Base-by-base conservation (phyloP, 441 rosid species). In the Dalechampia spathulata region DNA sequence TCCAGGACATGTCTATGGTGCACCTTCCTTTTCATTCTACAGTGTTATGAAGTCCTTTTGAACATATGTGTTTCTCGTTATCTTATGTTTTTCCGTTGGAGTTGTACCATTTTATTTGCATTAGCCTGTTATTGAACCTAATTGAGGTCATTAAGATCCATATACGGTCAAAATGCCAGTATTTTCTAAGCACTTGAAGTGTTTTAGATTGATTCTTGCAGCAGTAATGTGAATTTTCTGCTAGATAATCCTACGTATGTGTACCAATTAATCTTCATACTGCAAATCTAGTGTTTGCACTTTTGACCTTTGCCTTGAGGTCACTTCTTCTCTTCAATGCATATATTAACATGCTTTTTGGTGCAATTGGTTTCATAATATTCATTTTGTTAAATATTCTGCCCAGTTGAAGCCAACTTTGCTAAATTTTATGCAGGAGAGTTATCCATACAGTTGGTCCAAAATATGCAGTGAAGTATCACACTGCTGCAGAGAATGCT, bases 401-500 rank as follows among this genome's bases (percentile, higher is more conserved):
- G 26, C 57, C 26, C 16, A 32, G 44, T 63, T 28, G 47, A 40
- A 27, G 47, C 46, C 68, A 64, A 57, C 7, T 34, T 17, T 48
- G 20, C 50, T 41, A 25, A 47, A 49, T 58, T 16, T 58, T 58
- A 60, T 57, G 55, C 75, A 93, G 99, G 99, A 79, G 84, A 78
- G 86, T 93, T 63, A 87, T 93, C 69, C 99, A 93, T 72, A 90
- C 99, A 7, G 96, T 93, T 61, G 99, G 99, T 49, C 99, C 99
- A 44, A 93, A 90, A 75, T 90, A 93, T 78, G 99, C 97, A 40
- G 91, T 93, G 30, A 90, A 93, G 71, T 93, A 93, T 78, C 99
- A 93, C 55, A 90, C 97, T 62, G 99, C 99, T 65, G 99, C 97
- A 13, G 99, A 93, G 75, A 93, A 90, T 76, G 99, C 97, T 73